Percentiles rank a stretch among this genome's conserved stretches.
phyloP scores from a whole-genome alignment of 2,329 filamentous ascomycete species.

The Plenodomus tracheiphilus region DNA sequence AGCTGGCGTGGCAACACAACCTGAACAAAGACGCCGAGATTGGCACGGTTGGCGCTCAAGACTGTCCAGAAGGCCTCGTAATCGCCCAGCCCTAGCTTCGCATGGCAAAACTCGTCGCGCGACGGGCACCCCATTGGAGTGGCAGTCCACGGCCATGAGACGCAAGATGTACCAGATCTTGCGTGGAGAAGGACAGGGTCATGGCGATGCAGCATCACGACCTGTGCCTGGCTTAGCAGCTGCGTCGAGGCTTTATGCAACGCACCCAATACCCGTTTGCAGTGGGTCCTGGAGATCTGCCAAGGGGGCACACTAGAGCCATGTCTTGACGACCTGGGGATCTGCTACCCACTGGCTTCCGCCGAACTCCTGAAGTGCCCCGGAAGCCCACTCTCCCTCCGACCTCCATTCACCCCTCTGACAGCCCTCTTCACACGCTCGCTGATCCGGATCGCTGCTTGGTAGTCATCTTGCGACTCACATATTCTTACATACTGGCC shows the following conservation, averaged over 20 bases:
- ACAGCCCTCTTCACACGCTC: constrained; percentile 13
- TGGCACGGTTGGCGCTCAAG: constrained; percentile 13
- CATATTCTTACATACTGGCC: constrained; percentile 3
- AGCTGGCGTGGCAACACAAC: constrained; percentile 23
- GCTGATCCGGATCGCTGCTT: constrained; percentile 9
- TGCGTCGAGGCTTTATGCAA: constrained; percentile 11
- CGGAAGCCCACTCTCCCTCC: constrained; percentile 13
- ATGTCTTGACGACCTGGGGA: constrained; percentile 7
- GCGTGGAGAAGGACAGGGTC: constrained; percentile 4
- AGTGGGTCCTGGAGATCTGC: constrained; percentile 6
- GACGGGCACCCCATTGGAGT: neutral
- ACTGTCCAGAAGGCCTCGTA: constrained; percentile 12
- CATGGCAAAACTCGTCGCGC: neutral
- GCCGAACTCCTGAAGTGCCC: constrained; percentile 12
- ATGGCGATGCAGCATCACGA: constrained; percentile 3
- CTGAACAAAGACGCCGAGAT: constrained; percentile 13
- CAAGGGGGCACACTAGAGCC: constrained; percentile 8
- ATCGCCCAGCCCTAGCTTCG: constrained; percentile 5
- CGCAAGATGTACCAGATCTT: constrained; percentile 10
- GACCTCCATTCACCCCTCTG: constrained; percentile 6
- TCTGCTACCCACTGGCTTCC: constrained; percentile 3
- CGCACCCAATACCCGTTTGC: constrained; percentile 12
- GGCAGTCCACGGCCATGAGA: constrained; percentile 11
- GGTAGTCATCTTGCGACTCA: constrained; percentile 1
- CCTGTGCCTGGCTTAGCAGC: constrained; percentile 12